Conservation (phyloP, 2,329 filamentous ascomycete species). For the Kalaharituber pfeilii region DNA sequence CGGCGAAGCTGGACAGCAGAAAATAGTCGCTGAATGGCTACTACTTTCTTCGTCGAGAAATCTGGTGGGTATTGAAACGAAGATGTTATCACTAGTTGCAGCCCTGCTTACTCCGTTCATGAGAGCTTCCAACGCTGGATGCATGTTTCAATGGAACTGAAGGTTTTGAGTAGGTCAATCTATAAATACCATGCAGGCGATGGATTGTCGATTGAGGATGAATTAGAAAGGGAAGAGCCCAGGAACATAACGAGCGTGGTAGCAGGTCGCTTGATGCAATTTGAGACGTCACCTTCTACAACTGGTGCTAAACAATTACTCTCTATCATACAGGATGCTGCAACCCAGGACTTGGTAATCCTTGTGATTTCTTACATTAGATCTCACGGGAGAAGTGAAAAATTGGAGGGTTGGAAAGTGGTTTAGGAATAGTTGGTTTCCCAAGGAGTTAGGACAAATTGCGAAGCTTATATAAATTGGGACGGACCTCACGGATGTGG, state of each 20-base stretch:
- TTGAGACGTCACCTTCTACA: slow-evolving; percentile 11
- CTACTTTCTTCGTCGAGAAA: slow-evolving; percentile 15
- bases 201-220: not conserved
- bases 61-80: slow-evolving; percentile 20
- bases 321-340: slow-evolving; percentile 6
- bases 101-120: slow-evolving; percentile 16
- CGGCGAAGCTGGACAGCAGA: not conserved
- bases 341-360: slow-evolving; percentile 9
- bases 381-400: slow-evolving; percentile 8
- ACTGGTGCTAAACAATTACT: slow-evolving; percentile 14
- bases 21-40: slow-evolving; percentile 11
- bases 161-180: slow-evolving; percentile 17
- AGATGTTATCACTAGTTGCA: slow-evolving; percentile 15
- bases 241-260: not conserved
- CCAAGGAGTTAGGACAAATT: slow-evolving; percentile 8
- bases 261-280: slow-evolving; percentile 8
- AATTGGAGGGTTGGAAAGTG: slow-evolving; percentile 10
- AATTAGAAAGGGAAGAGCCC: slow-evolving; percentile 1
- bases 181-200: slow-evolving; percentile 10
- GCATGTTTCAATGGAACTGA: slow-evolving; percentile 13
- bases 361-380: slow-evolving; percentile 18
- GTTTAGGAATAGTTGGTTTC: slow-evolving; percentile 17
- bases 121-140: slow-evolving; percentile 9
- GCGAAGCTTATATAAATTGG: slow-evolving; percentile 19
- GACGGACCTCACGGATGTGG: slow-evolving; percentile 8